Evolutionary conservation across 2,329 filamentous ascomycete species (phyloP), one percentile per base, ranked within the genome.

Genomic region (Xylaria sp.): DNA sequence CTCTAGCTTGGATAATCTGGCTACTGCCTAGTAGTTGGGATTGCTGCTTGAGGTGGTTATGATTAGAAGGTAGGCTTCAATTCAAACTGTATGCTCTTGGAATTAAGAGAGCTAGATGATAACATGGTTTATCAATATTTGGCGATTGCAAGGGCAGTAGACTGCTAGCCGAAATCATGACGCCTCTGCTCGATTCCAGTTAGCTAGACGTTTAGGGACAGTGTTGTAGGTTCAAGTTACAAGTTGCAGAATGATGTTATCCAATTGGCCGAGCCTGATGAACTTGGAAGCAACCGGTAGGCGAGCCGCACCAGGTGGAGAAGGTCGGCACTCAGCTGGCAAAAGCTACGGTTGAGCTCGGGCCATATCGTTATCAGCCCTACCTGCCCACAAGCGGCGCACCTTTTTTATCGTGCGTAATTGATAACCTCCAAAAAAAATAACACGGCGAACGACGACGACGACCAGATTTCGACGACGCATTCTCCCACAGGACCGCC

Each of bases 321-420:
- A 15, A 6, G 13, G 12, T 6, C 13, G 18, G 2, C 3, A 0
- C 3, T 25, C 63, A 64, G 66, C 66, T 65, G 69, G 52, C 60
- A 2, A 6, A 2, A 10, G 20, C 37, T 41, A 37, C 9, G 41
- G 1, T 12, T 1, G 37, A 66, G 67, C 67, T 67, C 46, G 41
- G 64, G 58, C 69, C 67, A 72, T 55, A 34, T 50, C 39, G 57
- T 67, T 65, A 72, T 72, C 69, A 65, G 67, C 67, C 69, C 69
- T 72, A 67, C 65, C 69, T 63, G 63, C 70, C 70, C 70, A 72
- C 70, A 72, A 71, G 46, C 41, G 18, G 61, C 60, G 44, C 63
- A 71, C 65, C 70, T 63, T 72, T 72, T 69, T 71, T 69, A 54
- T 60, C 46, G 63, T 69, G 69, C 66, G 66, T 65, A 71, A 71